Conservation (phyloP, 2,329 filamentous ascomycete genomes). For the Ustilaginoidea virens region DNA sequence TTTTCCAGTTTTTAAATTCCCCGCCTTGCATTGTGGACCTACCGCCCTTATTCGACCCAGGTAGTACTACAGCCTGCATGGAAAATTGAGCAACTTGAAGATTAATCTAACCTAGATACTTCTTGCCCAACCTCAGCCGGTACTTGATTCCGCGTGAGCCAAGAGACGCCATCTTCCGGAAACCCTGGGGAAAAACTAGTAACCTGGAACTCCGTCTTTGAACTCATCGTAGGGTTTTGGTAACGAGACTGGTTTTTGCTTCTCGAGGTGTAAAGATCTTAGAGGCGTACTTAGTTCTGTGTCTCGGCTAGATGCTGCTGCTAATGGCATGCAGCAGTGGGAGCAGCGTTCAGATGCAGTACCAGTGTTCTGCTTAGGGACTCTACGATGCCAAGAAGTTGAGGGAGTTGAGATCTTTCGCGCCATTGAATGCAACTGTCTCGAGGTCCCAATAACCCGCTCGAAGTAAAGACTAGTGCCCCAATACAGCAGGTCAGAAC, state of each 20-base stretch:
- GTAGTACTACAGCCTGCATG: no score
- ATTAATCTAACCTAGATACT: no score
- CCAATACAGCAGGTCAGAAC: conserved; percentile 16
- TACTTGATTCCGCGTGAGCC: neutral
- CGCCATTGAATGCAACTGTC: conserved; percentile 32
- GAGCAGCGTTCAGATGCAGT: conserved; percentile 35
- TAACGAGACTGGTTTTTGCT: no score
- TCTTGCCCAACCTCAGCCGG: no score
- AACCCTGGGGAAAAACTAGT: no score
- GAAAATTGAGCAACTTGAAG: no score
- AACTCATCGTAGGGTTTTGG: no score
- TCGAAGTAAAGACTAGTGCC: conserved; percentile 39
- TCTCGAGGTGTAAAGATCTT: conserved; percentile 11
- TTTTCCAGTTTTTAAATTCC: no score
- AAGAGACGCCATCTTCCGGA: no score
- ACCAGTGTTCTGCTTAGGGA: conserved; percentile 41
- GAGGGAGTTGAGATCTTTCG: conserved; percentile 34
- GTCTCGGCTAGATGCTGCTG: conserved; percentile 12
- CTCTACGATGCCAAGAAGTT: conserved; percentile 30
- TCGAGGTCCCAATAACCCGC: conserved; percentile 37
- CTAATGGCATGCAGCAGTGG: conserved; percentile 29
- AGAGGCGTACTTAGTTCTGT: conserved; percentile 13
- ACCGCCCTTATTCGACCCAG: no score
- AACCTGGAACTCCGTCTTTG: no score
- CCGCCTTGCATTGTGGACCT: no score